phyloP scores from a whole-genome alignment of 805 yeast genomes.

The Wickerhamiella kazuoi region DNA sequence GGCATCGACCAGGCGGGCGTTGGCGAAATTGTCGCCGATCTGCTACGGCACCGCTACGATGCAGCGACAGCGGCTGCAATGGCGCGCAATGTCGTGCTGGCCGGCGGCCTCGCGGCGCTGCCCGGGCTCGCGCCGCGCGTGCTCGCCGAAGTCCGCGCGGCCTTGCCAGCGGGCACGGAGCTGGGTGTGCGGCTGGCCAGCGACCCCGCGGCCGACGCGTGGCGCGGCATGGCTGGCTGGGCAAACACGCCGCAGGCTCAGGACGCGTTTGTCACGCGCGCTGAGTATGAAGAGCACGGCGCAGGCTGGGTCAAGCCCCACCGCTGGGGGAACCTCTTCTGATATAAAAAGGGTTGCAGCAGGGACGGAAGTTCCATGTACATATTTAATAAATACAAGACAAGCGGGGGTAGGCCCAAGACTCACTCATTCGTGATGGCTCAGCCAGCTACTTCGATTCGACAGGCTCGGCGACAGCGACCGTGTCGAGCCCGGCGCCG shows the following conservation, averaged over 20 bases:
- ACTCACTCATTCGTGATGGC: no score
- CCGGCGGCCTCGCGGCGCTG: slow-evolving; percentile 69
- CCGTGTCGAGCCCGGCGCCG: not conserved
- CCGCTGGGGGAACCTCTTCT: slow-evolving; percentile 42
- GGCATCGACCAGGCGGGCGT: slow-evolving; percentile 94
- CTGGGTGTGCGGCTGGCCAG: slow-evolving; percentile 44
- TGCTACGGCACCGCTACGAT: slow-evolving; percentile 27
- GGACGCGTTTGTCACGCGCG: slow-evolving; percentile 36
- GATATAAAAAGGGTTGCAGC: not conserved
- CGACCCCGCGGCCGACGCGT: slow-evolving; percentile 63
- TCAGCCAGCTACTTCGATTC: not conserved
- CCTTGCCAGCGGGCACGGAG: slow-evolving; percentile 51
- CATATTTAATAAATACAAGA: no score
- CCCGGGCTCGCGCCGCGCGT: slow-evolving; percentile 52
- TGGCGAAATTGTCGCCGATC: slow-evolving; percentile 54
- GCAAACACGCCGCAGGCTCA: slow-evolving; percentile 31
- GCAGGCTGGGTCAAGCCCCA: slow-evolving; percentile 79
- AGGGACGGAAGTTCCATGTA: not conserved
- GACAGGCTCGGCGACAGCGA: not conserved
- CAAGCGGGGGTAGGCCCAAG: not conserved
- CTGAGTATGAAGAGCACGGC: slow-evolving; percentile 79
- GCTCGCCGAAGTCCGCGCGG: slow-evolving; percentile 45
- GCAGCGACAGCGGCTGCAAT: slow-evolving; percentile 29
- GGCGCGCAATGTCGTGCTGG: slow-evolving; percentile 47
- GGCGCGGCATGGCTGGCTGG: slow-evolving; percentile 91